These are phyloP conservation scores for Paracoccidioides brasiliensis DNA, from an alignment of 2,329 filamentous ascomycete genomes.

Conservation along the genomic window DNA sequence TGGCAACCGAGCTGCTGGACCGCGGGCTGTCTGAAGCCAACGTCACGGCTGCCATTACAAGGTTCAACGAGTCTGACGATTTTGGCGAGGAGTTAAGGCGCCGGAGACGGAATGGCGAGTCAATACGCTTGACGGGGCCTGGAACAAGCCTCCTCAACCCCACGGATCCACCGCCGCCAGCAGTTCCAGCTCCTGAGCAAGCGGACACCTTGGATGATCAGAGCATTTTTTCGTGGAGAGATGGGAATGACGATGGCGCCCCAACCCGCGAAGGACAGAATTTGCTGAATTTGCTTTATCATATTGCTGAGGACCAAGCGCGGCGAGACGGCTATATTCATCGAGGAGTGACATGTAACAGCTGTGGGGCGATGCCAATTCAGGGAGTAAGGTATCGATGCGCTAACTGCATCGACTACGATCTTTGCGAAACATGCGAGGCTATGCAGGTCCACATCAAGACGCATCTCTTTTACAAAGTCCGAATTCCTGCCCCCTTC, in stretches of 20 bases:
- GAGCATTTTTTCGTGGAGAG: slow-evolving; percentile 34
- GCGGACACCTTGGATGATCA: slow-evolving; percentile 30
- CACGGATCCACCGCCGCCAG: slow-evolving; percentile 11
- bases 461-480: slow-evolving; percentile 94
- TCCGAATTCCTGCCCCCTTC: slow-evolving; percentile 76
- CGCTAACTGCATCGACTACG: slow-evolving; percentile 89
- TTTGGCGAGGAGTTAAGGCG: slow-evolving; percentile 29
- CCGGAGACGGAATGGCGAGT: slow-evolving; percentile 27
- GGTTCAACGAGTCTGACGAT: slow-evolving; percentile 25
- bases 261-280: slow-evolving; percentile 52
- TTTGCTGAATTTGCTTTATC: slow-evolving; percentile 72
- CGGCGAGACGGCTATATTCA: slow-evolving; percentile 81
- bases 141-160: background rate
- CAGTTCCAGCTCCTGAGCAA: slow-evolving; percentile 21
- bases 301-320: slow-evolving; percentile 88
- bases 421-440: slow-evolving; percentile 90
- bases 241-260: slow-evolving; percentile 29
- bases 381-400: slow-evolving; percentile 87
- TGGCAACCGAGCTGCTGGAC: slow-evolving; percentile 26
- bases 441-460: slow-evolving; percentile 58
- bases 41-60: slow-evolving; percentile 24
- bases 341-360: slow-evolving; percentile 82
- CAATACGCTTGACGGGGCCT: slow-evolving; percentile 22
- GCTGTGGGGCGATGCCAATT: slow-evolving; percentile 76
- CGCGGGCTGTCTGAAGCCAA: slow-evolving; percentile 25